Conservation (phyloP, 2,329 filamentous ascomycete species). For the Hymenoscyphus fraxineus region DNA sequence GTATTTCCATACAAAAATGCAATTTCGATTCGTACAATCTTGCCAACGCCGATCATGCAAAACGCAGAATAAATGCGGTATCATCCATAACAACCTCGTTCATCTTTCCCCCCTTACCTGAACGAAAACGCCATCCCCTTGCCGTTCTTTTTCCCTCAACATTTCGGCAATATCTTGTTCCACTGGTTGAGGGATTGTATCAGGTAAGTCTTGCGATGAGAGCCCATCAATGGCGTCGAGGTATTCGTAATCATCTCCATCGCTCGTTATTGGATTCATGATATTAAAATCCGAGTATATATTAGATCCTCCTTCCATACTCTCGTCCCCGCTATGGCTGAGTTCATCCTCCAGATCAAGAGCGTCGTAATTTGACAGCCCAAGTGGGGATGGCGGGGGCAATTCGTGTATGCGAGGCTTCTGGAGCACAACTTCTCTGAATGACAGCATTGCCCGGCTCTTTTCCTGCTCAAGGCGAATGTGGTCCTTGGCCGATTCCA, state of each 20-base stretch:
- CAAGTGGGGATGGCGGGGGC: constrained; percentile 33
- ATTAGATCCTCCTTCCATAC: constrained; percentile 14
- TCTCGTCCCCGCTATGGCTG: constrained; percentile 20
- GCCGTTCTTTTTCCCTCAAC: constrained; percentile 28
- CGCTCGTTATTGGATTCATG: constrained; percentile 28
- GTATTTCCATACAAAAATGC: constrained; percentile 5
- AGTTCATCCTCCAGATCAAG: constrained; percentile 34
- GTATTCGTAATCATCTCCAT: constrained; percentile 33
- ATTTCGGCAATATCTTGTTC: constrained; percentile 32
- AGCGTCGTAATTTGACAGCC: constrained; percentile 35
- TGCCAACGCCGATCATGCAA: constrained; percentile 17
- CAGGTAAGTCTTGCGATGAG: constrained; percentile 27
- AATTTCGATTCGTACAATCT: constrained; percentile 17
- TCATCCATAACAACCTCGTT: constrained; percentile 14
- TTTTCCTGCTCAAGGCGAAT: constrained; percentile 27
- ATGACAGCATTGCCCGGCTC: constrained; percentile 21
- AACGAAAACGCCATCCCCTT: constrained; percentile 29
- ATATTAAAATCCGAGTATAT: constrained; percentile 36
- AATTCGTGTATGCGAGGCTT: constrained; percentile 29
- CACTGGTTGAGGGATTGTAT: constrained; percentile 25
- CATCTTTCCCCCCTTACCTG: constrained; percentile 30
- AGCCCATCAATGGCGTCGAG: constrained; percentile 35
- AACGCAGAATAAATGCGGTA: constrained; percentile 9
- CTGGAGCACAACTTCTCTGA: constrained; percentile 28
- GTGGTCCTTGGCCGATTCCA: constrained; percentile 35